Base-by-base conservation (phyloP, 805 yeast genomes). In the Sungouiozyma ichnusensis region DNA sequence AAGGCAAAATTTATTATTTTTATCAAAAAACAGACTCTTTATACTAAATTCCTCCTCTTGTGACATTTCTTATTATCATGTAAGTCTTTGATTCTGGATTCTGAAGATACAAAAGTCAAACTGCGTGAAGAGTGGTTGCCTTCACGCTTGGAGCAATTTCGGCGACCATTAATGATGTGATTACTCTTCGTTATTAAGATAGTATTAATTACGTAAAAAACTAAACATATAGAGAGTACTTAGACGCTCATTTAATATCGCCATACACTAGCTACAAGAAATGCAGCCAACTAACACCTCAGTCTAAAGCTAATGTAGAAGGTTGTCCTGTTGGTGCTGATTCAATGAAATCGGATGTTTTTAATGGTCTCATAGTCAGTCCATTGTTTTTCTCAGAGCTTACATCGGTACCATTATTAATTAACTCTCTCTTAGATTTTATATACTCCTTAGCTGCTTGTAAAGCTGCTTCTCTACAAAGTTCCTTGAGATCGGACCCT, bases 1-100 rank as follows among this genome's bases (percentile, higher is more conserved):
- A 41, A 95, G 87, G 57, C 97, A 90, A 44, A 97, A 97, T 63
- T 85, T 88, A 1, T 97, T 97, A 60, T 90, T 80, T 55, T 85
- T 79, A 54, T 85, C 95, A 43, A 84, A 59, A 17, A 85, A 20
- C 1, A 44, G 2, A 7, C 32, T 33, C 14, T 36, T 33, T 16
- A 40, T 13, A 4, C 42, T 35, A 32, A 29, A 5, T 1, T 16
- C 14, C 14, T 41, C n/a, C 39, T 8, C 40, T 14, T 44, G 17
- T 13, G 41, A 33, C 46, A 44, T 44, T 7, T 16, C 11, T 24
- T 24, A 24, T 11, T 24, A 24, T 24, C n/a, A n/a, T n/a, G n/a
- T n/a, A n/a, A n/a, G n/a, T n/a, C n/a, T n/a, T n/a, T n/a, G n/a
- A n/a, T n/a, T n/a, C n/a, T n/a, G n/a, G n/a, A n/a, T n/a, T n/a